phyloP scores from a whole-genome alignment of 2,329 filamentous ascomycete species.

The Hypoxylon rubiginosum region DNA sequence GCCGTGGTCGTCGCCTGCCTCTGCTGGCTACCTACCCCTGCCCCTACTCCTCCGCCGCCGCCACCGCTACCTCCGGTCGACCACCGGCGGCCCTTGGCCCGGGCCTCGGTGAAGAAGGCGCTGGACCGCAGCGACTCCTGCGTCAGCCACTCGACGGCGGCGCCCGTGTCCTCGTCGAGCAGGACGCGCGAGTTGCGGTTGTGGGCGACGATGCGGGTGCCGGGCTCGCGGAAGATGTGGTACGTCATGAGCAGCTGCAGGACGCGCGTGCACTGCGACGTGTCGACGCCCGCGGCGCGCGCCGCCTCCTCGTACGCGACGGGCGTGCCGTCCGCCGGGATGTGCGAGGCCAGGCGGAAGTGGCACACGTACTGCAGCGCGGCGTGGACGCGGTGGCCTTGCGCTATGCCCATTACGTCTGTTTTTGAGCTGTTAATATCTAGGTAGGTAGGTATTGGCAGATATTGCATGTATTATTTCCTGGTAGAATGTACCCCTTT shows the following conservation, averaged over 20 bases:
- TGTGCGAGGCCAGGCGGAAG: constrained; percentile 38
- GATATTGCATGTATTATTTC: no score
- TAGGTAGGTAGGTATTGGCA: no score
- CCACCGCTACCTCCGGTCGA: constrained; percentile 21
- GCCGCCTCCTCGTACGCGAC: constrained; percentile 42
- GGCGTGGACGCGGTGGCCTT: constrained; percentile 40
- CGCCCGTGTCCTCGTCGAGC: constrained; percentile 40
- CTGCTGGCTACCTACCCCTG: neutral
- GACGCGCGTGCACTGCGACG: constrained; percentile 36
- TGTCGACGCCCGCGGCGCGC: constrained; percentile 32
- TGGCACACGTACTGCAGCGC: constrained; percentile 42
- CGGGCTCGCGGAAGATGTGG: constrained; percentile 44
- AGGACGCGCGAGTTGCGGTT: constrained; percentile 42
- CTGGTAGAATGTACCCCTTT: neutral
- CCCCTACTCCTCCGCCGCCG: neutral
- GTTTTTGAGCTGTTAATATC: constrained; percentile 3
- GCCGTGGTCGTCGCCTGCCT: constrained; percentile 8
- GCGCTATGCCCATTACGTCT: constrained; percentile 43
- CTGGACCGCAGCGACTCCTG: constrained; percentile 40
- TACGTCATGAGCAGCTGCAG: constrained; percentile 44
- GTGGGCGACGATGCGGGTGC: constrained; percentile 42
- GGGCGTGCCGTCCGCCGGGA: constrained; percentile 39
- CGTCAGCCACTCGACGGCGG: constrained; percentile 41
- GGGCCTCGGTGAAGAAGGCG: constrained; percentile 38
- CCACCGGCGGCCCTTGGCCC: constrained; percentile 30